Conservation (phyloP, 2,329 filamentous ascomycete species). For the Lachnellula willkommii region DNA sequence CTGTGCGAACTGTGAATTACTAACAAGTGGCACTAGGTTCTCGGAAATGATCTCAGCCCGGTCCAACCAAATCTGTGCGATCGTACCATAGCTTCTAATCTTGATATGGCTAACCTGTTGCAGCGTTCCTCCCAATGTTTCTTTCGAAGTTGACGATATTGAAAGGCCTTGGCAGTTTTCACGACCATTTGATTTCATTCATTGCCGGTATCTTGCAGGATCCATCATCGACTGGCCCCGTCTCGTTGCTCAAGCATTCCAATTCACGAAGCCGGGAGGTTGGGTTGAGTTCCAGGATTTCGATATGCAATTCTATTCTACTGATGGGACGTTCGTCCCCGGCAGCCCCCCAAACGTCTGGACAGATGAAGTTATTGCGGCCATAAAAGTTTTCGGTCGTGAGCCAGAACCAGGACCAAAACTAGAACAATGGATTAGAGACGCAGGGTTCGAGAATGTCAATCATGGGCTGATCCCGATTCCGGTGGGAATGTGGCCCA, state of each 20-base stretch:
- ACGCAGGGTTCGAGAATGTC: conserved; percentile 39
- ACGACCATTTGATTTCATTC: conserved; percentile 54
- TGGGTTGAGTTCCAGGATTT: conserved; percentile 18
- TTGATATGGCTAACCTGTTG: neutral
- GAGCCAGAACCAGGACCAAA: conserved; percentile 10
- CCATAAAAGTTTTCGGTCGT: conserved; percentile 6
- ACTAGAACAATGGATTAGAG: conserved; percentile 22
- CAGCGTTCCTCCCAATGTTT: conserved; percentile 53
- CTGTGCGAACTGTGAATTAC: neutral
- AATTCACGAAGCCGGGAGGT: conserved; percentile 11
- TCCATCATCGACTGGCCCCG: conserved; percentile 12
- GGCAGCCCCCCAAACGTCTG: conserved; percentile 10
- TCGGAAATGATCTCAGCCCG: conserved; percentile 59
- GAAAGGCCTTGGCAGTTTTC: conserved; percentile 42
- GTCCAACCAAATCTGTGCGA: conserved; percentile 48
- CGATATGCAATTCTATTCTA: conserved; percentile 12
- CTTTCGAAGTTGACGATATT: conserved; percentile 59
- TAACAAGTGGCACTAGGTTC: conserved; percentile 22
- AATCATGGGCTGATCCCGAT: conserved; percentile 9
- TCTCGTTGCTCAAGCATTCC: conserved; percentile 11
- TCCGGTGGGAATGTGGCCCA: conserved; percentile 38
- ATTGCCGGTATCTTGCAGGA: conserved; percentile 38
- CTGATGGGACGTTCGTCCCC: conserved; percentile 10
- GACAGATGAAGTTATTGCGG: conserved; percentile 8
- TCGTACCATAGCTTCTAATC: neutral